Percentiles rank a stretch among this genome's conserved stretches.
phyloP scores from a whole-genome alignment of 1,284 basidiomycete species.

The Mycena citricolor region DNA sequence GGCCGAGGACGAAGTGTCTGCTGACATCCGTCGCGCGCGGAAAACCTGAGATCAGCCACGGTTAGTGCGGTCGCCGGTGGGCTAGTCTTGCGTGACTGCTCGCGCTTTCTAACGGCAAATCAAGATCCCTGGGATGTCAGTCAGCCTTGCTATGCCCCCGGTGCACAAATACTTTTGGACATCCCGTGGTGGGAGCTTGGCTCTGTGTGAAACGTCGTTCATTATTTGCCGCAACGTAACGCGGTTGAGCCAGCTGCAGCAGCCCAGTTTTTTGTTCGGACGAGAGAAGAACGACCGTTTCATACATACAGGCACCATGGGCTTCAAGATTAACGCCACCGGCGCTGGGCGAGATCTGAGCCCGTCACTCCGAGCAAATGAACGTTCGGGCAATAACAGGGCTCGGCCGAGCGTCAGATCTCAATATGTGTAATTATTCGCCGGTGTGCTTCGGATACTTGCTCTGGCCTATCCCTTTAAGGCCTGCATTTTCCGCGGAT shows the following conservation, averaged over 20 bases:
- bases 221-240: not conserved
- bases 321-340: constrained; percentile 17
- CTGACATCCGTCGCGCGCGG: constrained; percentile 12
- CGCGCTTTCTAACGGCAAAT: constrained; percentile 14
- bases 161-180: constrained; percentile 6
- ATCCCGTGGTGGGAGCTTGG: constrained; percentile 5
- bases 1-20: too few relatives aligned
- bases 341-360: constrained; percentile 13
- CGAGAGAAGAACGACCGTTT: constrained; percentile 5
- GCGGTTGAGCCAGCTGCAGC: not conserved
- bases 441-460: constrained; percentile 19
- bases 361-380: constrained; percentile 8
- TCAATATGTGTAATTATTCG: constrained; percentile 16
- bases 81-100: constrained; percentile 12
- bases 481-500: constrained; percentile 20
- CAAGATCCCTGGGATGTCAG: constrained; percentile 10
- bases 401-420: constrained; percentile 5
- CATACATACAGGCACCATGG: constrained; percentile 4
- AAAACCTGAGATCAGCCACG: constrained; percentile 12
- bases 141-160: constrained; percentile 10
- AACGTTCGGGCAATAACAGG: constrained; percentile 14
- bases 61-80: constrained; percentile 11
- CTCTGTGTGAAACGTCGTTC: constrained; percentile 1
- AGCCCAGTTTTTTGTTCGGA: not conserved
- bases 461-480: constrained; percentile 12